Evolutionary conservation across 139 green algal species (phyloP).

Genomic region (Astrephomene gubernaculifera): DNA sequence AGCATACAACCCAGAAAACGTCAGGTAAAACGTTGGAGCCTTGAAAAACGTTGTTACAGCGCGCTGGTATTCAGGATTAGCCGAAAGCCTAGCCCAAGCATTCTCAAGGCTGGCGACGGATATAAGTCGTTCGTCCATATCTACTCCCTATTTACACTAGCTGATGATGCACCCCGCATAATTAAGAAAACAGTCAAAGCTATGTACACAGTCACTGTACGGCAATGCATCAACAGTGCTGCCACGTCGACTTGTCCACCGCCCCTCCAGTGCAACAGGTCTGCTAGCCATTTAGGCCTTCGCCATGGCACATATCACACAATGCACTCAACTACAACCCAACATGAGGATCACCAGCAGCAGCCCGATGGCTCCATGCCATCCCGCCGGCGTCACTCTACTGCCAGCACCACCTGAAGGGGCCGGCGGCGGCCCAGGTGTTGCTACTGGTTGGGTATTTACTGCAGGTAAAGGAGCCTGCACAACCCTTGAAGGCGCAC

Average conservation of each 20-base stretch:
- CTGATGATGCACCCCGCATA: neutral
- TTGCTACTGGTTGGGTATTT: too few species aligned
- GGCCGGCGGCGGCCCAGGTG: too few species aligned
- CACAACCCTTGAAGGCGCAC: too few species aligned
- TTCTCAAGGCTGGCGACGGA: neutral
- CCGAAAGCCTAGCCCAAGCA: neutral
- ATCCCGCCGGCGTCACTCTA: neutral
- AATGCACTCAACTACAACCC: too few species aligned
- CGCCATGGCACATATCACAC: too few species aligned
- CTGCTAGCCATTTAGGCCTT: too few species aligned
- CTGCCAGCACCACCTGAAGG: neutral
- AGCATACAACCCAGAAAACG: neutral
- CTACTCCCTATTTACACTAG: neutral
- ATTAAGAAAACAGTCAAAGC: neutral
- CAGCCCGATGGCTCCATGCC: neutral
- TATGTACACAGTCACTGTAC: too few species aligned
- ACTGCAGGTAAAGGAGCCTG: neutral
- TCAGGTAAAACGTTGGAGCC: neutral
- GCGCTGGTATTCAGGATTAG: slow-evolving; percentile 6
- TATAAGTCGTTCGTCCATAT: neutral
- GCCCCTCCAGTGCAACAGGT: too few species aligned
- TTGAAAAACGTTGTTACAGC: slow-evolving; percentile 13
- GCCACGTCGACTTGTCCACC: neutral
- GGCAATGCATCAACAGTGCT: neutral
- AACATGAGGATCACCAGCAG: neutral